Base-by-base conservation (phyloP, 345 rosid species). In the Ceriops zippeliana region DNA sequence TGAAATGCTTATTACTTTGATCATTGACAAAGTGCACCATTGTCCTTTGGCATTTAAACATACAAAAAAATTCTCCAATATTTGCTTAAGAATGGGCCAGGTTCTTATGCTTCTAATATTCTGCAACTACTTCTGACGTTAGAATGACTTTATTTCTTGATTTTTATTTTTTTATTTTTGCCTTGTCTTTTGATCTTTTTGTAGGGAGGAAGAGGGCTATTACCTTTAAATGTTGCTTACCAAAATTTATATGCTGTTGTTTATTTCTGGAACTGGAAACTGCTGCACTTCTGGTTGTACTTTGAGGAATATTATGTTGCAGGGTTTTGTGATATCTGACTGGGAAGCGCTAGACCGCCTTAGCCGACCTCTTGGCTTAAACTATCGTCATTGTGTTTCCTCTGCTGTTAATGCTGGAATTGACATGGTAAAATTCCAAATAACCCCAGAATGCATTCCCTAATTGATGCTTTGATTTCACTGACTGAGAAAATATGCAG, bases 281-380 rank as follows among this genome's bases (percentile, higher is more conserved):
- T 49, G 31, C 2, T 58, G 66, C 27, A 28, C 19, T 34, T 22
- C 17, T 42, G 11, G 46, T 47, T 67, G 11, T 49, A 26, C 35
- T 47, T 53, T 56, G 59, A 30, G 34, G 42, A 42, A 70, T 58
- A 31, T 71, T 75, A 52, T 78, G 59, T 63, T 72, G 78, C 89
- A 93, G 98, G 97, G 97, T 24, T 74, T 87, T 76, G 54, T 90
- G 66, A 78, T 90, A 52, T 89, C 98, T 20, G 98, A 93, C 76
- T 93, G 93, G 93, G 90, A 86, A 85, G 98, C 66, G 76, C 72
- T 90, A 63, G 87, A 90, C 73, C 75, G 85, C 72, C 96, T 93
- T 68, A 72, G 85, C 66, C 46, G 76, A 69, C 90, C 93, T 19
- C 61, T 9, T 34, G 97, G 96, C 69, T 87, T 88, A 59, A 86